Evolutionary conservation across 129 eudicot genomes (phyloP).

Genomic region (Lonicera japonica): DNA sequence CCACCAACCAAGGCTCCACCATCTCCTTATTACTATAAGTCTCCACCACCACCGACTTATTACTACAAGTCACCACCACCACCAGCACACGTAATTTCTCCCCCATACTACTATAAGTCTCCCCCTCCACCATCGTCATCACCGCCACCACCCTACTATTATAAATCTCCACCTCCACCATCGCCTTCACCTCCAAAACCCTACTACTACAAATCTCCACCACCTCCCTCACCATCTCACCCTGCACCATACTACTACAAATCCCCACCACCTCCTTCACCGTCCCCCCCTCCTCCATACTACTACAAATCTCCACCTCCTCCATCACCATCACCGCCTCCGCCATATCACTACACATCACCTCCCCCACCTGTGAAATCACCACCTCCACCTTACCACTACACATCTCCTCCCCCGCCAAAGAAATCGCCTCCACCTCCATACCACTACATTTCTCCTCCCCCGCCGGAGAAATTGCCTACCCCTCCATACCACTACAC

Average conservation of each 20-base stretch:
- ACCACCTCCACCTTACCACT: slow-evolving; percentile 15
- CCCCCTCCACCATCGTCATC: slow-evolving; percentile 12
- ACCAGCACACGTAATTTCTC: slow-evolving; percentile 1
- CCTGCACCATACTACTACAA: slow-evolving; percentile 2
- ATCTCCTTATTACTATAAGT: slow-evolving; percentile 4
- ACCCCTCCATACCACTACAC: too few species aligned
- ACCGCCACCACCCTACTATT: slow-evolving; percentile 13
- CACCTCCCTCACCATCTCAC: neutral
- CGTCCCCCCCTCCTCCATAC: slow-evolving; percentile 21
- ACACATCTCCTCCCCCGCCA: slow-evolving; percentile 20
- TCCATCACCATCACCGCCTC: slow-evolving; percentile 18
- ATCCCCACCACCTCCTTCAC: slow-evolving; percentile 8
- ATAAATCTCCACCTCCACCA: slow-evolving; percentile 12
- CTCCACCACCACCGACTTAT: slow-evolving; percentile 22
- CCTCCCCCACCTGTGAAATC: slow-evolving; percentile 21
- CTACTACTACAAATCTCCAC: slow-evolving; percentile 9
- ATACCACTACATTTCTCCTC: too few species aligned
- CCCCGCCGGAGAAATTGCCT: too few species aligned
- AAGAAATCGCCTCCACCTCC: too few species aligned
- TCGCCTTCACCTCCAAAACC: neutral
- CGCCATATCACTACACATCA: slow-evolving; percentile 14
- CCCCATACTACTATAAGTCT: slow-evolving; percentile 22
- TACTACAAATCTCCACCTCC: slow-evolving; percentile 24
- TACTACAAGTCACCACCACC: slow-evolving; percentile 21
- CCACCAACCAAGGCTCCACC: slow-evolving; percentile 8